Evolutionary conservation across 202 grass and related monocot genomes (phyloP), one percentile per base, ranked within the genome.

Genomic region (Brachypodium distachyon): DNA sequence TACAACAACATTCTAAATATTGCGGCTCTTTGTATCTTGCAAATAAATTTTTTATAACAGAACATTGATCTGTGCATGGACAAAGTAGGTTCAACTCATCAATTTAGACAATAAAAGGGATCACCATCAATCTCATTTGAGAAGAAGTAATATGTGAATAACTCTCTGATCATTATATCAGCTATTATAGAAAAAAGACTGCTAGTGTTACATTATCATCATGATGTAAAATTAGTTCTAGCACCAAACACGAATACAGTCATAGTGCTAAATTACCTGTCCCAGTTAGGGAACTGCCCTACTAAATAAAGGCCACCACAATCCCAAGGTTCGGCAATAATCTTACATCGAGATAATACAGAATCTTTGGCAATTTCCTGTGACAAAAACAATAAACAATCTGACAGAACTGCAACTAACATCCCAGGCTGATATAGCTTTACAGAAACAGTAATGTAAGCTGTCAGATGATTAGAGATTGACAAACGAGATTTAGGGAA

Each of bases 301-400:
- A 98, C 91, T 60, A 98, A 80, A 95, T 98, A 98, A 84, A 95
- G 95, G 64, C 91, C 95, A 41, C 82, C 95, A 70, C 95, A 98
- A 64, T 98, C 95, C 95, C 95, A 98, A 58, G 95, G 95, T 82
- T 98, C 96, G 69, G 96, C 96, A 72, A 99, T 99, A 81, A 99
- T 96, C 84, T 99, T 99, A 76, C 96, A 99, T 88, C 96, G 90
- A 74, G 96, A 95, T 60, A 99, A 62, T 65, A 87, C 75, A 86
- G 73, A 77, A 81, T 96, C 89, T 85, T 95, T 95, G 59, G 96
- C 96, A 89, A 99, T 99, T 70, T 85, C 85, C 96, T 99, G 67
- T 54, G 80, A 51, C 8, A 61, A 73, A 69, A 54, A 58, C 56
- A 69, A 79, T 57, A 77, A 60, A 73, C 16, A 67, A 70, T 72